phyloP scores from a whole-genome alignment of 208 protist genomes.

The Phytomonas serpens region DNA sequence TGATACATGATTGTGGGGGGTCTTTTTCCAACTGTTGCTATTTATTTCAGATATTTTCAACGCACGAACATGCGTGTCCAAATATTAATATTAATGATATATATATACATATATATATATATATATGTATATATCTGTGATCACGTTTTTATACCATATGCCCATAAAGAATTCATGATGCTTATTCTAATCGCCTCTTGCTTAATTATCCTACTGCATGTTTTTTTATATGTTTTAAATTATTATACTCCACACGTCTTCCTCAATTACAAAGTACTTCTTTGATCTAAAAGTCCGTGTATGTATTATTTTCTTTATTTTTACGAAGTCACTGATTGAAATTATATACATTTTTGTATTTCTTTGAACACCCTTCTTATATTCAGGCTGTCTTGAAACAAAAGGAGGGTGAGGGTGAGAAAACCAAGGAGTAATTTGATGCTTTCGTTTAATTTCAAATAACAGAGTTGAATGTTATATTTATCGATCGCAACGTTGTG shows the following conservation, averaged over 20 bases:
- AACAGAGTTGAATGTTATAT: background rate
- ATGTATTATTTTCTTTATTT: background rate
- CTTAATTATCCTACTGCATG: conserved; percentile 3
- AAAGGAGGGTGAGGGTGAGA: background rate
- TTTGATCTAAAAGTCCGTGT: background rate
- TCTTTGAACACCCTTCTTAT: background rate
- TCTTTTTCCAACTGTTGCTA: background rate
- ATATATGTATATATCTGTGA: conserved; percentile 2
- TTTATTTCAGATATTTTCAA: background rate
- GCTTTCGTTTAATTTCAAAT: background rate
- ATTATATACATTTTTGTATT: conserved; percentile 8
- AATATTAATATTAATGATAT: background rate
- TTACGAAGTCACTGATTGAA: background rate
- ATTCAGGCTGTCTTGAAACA: background rate
- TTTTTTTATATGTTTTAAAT: conserved; percentile 6
- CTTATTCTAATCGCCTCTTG: conserved; percentile 3
- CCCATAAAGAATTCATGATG: background rate
- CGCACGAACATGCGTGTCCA: background rate
- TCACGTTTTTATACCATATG: conserved; percentile 14
- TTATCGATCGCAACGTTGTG: background rate
- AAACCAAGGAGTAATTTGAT: background rate
- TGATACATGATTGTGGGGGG: background rate
- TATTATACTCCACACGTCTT: background rate
- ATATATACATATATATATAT: conserved; percentile 6
- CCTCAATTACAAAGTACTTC: background rate